phyloP scores from a whole-genome alignment of 202 grass and related monocot genomes.

The Brachypodium distachyon region DNA sequence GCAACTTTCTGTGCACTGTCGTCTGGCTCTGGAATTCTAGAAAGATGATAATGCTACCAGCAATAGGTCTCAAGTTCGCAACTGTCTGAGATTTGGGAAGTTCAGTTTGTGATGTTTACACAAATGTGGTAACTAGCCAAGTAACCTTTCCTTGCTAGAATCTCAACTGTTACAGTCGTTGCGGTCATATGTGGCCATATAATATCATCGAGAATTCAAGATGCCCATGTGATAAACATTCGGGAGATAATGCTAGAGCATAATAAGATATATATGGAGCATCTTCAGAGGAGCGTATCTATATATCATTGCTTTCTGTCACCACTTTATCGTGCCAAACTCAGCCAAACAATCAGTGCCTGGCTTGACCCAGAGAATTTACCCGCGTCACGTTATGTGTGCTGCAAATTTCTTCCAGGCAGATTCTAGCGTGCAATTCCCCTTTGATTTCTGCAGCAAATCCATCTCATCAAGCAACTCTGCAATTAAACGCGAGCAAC shows the following conservation, averaged over 20 bases:
- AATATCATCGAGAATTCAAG: neutral
- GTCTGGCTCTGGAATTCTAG: neutral
- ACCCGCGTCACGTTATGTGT: too few relatives aligned
- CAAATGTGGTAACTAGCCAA: neutral
- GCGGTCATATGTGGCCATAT: neutral
- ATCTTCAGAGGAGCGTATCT: slow-evolving; percentile 23
- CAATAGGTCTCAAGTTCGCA: neutral
- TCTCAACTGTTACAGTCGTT: neutral
- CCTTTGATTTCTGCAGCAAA: neutral
- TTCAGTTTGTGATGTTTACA: too few relatives aligned
- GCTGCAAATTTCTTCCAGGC: neutral
- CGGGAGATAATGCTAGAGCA: neutral
- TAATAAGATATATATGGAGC: neutral
- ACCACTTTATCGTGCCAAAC: slow-evolving; percentile 21
- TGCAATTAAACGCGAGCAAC: neutral
- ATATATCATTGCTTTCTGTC: neutral
- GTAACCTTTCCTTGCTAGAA: neutral
- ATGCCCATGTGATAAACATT: slow-evolving; percentile 24
- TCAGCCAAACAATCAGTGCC: slow-evolving; percentile 2
- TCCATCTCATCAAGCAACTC: neutral
- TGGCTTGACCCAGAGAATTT: neutral
- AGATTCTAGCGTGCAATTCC: neutral
- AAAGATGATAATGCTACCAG: neutral
- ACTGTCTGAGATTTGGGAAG: too few relatives aligned
- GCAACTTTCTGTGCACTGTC: neutral